Percentiles rank a stretch among this genome's conserved stretches.
These are phyloP conservation scores for Pseudogymnoascus sp. DNA, from an alignment of 2,329 filamentous ascomycete species.

Conservation along the genomic window DNA sequence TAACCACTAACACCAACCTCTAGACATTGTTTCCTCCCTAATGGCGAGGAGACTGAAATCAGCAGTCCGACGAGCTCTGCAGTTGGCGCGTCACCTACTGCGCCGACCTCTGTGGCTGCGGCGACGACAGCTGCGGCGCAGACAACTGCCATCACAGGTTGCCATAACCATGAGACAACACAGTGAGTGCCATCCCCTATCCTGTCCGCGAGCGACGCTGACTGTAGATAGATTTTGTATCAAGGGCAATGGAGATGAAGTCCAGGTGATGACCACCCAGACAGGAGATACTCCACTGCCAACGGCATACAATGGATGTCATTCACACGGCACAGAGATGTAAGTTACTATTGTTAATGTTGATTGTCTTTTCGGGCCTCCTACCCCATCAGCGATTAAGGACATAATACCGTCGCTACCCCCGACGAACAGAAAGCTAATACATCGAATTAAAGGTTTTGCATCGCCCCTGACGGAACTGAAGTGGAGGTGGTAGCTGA, in stretches of 20 bases:
- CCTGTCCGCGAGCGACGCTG: slow-evolving; percentile 18
- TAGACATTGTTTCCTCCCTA: slow-evolving; percentile 5
- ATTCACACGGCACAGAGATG: slow-evolving; percentile 51
- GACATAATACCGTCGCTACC: neutral
- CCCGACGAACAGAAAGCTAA: neutral
- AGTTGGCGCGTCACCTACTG: slow-evolving; percentile 24
- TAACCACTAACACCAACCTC: neutral
- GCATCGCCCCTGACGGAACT: slow-evolving; percentile 49
- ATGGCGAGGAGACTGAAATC: slow-evolving; percentile 9
- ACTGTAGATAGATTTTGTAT: slow-evolving; percentile 35
- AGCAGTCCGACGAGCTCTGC: neutral
- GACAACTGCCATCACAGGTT: slow-evolving; percentile 43
- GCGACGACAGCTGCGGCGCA: slow-evolving; percentile 27
- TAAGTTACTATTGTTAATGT: slow-evolving; percentile 31
- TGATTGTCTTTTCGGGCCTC: neutral
- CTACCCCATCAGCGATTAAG: neutral
- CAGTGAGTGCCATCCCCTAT: slow-evolving; percentile 11
- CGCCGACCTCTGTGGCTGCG: slow-evolving; percentile 17
- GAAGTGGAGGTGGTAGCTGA: slow-evolving; percentile 49
- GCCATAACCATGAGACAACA: slow-evolving; percentile 44
- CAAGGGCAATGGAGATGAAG: slow-evolving; percentile 35
- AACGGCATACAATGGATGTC: slow-evolving; percentile 57
- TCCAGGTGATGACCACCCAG: slow-evolving; percentile 38
- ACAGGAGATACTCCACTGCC: slow-evolving; percentile 51
- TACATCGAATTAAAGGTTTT: slow-evolving; percentile 43